phyloP scores from a whole-genome alignment of 768 basidiomycete species.

The Hortiboletus flavorubellus region DNA sequence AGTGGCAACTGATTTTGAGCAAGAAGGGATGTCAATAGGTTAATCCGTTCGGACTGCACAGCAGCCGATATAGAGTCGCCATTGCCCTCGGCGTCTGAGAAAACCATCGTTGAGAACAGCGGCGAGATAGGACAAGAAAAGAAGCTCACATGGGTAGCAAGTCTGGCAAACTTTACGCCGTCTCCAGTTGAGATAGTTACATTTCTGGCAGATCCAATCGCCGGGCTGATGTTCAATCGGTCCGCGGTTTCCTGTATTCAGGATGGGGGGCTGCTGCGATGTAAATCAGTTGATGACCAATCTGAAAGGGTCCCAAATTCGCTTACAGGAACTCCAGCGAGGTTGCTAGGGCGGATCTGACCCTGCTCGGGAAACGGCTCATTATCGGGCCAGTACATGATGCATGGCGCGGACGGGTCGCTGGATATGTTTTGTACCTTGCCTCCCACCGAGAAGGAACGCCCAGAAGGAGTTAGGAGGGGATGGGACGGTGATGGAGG shows the following conservation, averaged over 20 bases:
- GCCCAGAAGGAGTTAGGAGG: constrained; percentile 79
- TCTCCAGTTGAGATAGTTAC: constrained; percentile 87
- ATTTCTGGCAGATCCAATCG: constrained; percentile 81
- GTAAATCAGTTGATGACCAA: constrained; percentile 1
- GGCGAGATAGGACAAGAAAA: constrained; percentile 5
- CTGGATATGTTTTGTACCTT: constrained; percentile 75
- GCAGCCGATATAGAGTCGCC: constrained; percentile 83
- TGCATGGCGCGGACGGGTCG: constrained; percentile 68
- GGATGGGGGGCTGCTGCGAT: constrained; percentile 72
- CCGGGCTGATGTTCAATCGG: constrained; percentile 85
- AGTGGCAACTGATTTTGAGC: constrained; percentile 47
- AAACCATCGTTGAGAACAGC: constrained; percentile 7
- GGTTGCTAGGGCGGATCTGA: constrained; percentile 63
- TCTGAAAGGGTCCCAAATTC: background rate
- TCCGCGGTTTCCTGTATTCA: constrained; percentile 86
- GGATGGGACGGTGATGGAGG: constrained; percentile 51
- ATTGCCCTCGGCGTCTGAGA: constrained; percentile 78
- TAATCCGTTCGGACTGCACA: constrained; percentile 82
- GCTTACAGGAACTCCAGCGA: constrained; percentile 54
- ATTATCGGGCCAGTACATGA: constrained; percentile 92
- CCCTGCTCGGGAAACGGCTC: constrained; percentile 78
- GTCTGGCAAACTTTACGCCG: constrained; percentile 88
- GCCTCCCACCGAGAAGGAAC: constrained; percentile 71
- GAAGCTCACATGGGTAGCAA: constrained; percentile 71
- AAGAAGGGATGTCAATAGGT: constrained; percentile 72